Percentiles rank a stretch among this genome's conserved stretches.
Evolutionary conservation across 2,329 filamentous ascomycete species (phyloP).

Genomic region (Fusarium dlaminii): DNA sequence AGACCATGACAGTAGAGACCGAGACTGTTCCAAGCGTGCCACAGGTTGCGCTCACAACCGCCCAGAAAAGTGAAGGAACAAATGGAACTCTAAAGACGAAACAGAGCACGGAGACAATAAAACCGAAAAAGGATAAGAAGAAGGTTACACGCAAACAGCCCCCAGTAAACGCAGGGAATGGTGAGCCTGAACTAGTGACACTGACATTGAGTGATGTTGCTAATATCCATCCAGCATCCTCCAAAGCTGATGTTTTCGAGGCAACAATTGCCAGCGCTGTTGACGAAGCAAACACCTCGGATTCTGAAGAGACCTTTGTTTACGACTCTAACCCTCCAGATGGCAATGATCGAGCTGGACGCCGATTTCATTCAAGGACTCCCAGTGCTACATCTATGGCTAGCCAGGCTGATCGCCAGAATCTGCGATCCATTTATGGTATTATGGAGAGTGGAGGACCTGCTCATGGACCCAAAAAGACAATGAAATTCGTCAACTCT

Average conservation of each 20-base stretch:
- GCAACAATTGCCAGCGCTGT: constrained; percentile 96
- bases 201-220: background rate
- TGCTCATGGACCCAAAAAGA: constrained; percentile 71
- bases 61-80: constrained; percentile 69
- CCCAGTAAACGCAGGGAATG: constrained; percentile 74
- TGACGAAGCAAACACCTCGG: constrained; percentile 94
- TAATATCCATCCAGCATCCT: constrained; percentile 35
- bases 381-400: constrained; percentile 89
- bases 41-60: constrained; percentile 77
- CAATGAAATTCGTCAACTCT: constrained; percentile 94
- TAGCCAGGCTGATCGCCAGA: constrained; percentile 71
- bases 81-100: constrained; percentile 84
- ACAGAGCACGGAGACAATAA: constrained; percentile 93
- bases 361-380: constrained; percentile 90
- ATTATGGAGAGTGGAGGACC: constrained; percentile 68
- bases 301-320: constrained; percentile 98
- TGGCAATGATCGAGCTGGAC: constrained; percentile 64
- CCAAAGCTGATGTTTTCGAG: constrained; percentile 98
- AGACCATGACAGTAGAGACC: constrained; percentile 97
- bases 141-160: constrained; percentile 79
- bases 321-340: constrained; percentile 97
- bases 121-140: constrained; percentile 93
- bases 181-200: constrained; percentile 53
- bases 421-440: constrained; percentile 72
- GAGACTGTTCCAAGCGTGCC: constrained; percentile 94